Conservation (phyloP, 2,329 filamentous ascomycete genomes). For the Rhynchosporium secalis region DNA sequence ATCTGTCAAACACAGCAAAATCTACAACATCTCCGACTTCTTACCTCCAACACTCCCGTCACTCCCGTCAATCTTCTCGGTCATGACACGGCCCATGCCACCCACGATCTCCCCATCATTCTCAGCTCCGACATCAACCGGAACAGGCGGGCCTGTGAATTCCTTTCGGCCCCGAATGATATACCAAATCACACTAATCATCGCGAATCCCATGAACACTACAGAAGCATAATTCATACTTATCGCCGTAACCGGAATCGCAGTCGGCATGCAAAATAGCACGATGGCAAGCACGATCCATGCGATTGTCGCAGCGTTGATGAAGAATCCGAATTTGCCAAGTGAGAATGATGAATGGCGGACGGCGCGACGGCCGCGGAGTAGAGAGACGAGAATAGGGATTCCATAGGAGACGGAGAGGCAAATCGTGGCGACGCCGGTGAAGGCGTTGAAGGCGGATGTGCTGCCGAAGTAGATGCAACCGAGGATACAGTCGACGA, state of each 20-base stretch:
- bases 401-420: constrained; percentile 74
- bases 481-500: constrained; percentile 69
- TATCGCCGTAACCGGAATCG: constrained; percentile 54
- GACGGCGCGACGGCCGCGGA: constrained; percentile 67
- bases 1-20: too few species aligned
- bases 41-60: constrained; percentile 19
- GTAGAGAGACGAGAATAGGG: constrained; percentile 69
- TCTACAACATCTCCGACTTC: constrained; percentile 15
- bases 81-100: constrained; percentile 28
- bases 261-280: constrained; percentile 74
- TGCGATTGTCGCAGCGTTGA: constrained; percentile 66
- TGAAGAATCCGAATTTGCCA: constrained; percentile 64
- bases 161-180: constrained; percentile 61
- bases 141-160: constrained; percentile 56
- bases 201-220: constrained; percentile 63
- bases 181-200: constrained; percentile 63
- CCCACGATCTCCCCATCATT: constrained; percentile 32
- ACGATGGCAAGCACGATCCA: constrained; percentile 72
- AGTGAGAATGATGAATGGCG: constrained; percentile 66
- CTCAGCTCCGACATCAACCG: constrained; percentile 32
- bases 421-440: constrained; percentile 77
- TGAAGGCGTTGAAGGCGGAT: constrained; percentile 78
- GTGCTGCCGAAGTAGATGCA: constrained; percentile 78
- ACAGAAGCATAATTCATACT: constrained; percentile 69
- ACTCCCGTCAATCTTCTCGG: constrained; percentile 19